A percentile compares a stretch with the other conserved stretches of the same genome.
These are phyloP conservation scores for Neonectria ditissima DNA, from an alignment of 2,329 filamentous ascomycete species.

Conservation along the genomic window DNA sequence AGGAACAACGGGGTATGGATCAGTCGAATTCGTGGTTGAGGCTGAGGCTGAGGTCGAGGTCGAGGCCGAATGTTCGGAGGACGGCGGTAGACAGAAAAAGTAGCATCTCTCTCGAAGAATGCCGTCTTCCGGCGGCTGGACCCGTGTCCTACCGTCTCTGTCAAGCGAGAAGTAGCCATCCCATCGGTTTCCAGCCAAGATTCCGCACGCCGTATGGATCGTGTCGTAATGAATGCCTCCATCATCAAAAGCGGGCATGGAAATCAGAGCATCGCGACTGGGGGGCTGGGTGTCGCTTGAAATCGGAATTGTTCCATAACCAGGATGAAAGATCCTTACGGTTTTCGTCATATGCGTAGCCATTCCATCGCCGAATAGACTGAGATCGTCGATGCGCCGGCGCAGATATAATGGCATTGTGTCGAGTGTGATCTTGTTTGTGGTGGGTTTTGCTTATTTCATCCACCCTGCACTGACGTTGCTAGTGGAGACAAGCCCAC, in stretches of 20 bases:
- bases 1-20: neutral
- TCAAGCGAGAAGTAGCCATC: constrained; percentile 20
- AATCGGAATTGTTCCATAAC: constrained; percentile 1
- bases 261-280: constrained; percentile 7
- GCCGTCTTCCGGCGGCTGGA: neutral
- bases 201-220: constrained; percentile 6
- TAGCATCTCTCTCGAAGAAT: constrained; percentile 1
- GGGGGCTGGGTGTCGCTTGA: neutral
- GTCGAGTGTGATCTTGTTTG: constrained; percentile 2
- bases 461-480: neutral
- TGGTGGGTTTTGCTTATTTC: constrained; percentile 6
- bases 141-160: neutral
- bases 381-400: constrained; percentile 7
- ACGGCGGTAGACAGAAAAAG: constrained; percentile 16
- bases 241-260: constrained; percentile 9
- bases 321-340: constrained; percentile 13
- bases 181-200: constrained; percentile 15
- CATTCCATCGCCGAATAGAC: constrained; percentile 4
- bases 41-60: no score
- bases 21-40: no score
- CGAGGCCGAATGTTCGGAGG: neutral
- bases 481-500: constrained; percentile 2
- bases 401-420: constrained; percentile 7
- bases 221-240: constrained; percentile 17
- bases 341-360: neutral